These are phyloP conservation scores for Mycena maculata DNA, from an alignment of 768 basidiomycete genomes.

Conservation along the genomic window DNA sequence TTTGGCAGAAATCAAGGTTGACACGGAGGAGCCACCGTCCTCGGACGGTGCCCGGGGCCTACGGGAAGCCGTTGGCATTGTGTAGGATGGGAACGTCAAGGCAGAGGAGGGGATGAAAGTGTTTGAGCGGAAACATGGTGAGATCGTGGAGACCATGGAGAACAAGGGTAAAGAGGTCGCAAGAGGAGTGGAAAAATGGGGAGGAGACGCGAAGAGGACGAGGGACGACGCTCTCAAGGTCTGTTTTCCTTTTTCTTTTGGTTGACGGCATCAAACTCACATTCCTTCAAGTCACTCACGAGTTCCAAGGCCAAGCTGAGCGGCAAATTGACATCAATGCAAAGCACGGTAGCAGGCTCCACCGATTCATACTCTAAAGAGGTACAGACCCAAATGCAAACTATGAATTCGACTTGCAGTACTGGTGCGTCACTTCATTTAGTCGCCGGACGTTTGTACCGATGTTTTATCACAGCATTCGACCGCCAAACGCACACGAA, in stretches of 20 bases:
- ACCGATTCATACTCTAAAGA: constrained; percentile 63
- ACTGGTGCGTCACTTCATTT: constrained; percentile 50
- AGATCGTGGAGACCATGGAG: constrained; percentile 55
- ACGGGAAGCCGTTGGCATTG: constrained; percentile 62
- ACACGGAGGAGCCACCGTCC: constrained; percentile 35
- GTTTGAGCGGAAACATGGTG: constrained; percentile 62
- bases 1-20: constrained; percentile 33
- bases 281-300: constrained; percentile 51
- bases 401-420: constrained; percentile 55
- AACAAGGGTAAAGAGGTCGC: constrained; percentile 56
- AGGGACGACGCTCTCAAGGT: constrained; percentile 74
- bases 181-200: constrained; percentile 55
- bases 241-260: background rate
- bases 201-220: constrained; percentile 62
- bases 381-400: constrained; percentile 60
- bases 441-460: background rate
- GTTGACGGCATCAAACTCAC: constrained; percentile 1
- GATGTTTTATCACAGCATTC: constrained; percentile 56
- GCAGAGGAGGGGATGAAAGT: constrained; percentile 62
- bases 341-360: constrained; percentile 57
- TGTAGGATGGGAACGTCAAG: constrained; percentile 67
- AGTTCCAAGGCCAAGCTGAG: constrained; percentile 54
- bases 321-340: constrained; percentile 57
- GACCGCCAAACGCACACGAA: constrained; percentile 73
- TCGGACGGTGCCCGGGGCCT: constrained; percentile 54